Base-by-base conservation (phyloP, 2,329 filamentous ascomycete species). In the Incumbomyces delicatus region DNA sequence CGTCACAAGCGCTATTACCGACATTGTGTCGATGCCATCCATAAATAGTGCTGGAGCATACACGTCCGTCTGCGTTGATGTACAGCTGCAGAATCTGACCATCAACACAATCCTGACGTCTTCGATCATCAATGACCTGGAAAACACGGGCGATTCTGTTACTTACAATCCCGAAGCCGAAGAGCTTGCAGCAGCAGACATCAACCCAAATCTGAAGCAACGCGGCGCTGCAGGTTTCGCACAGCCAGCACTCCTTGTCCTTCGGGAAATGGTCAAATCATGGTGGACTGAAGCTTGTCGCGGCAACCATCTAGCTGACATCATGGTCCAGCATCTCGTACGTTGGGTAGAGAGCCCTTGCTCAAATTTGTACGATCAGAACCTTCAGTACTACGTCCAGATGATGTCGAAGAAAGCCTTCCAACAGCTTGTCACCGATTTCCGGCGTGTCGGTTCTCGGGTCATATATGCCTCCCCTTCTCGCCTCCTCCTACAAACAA, bases 51-150 rank as follows among this genome's bases (percentile, higher is more conserved):
- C 90, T 0, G 90, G 89, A 34, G 94, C 90, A 0, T 98, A 94
- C 63, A 85, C 89, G 1, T 95, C 90, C 0, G 92, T 98, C 2
- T 98, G 92, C 61, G 92, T 98, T 52, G 92, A 99, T 57, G 68
- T 99, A 12, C 87, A 94, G 52, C 80, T 98, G 41, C 85, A 89
- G 38, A 98, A 98, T 60, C 75, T 99, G 12, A 85, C 88, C 3
- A 96, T 98, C 68, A 98, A 98, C 67, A 98, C 94, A 0, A 94
- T 99, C 40, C 73, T 99, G 14, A 95, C 92, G 0, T 95, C 90
- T 0, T 94, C 92, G 0, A 77, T 99, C 8, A 89, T 98, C 72
- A 96, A 95, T 58, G 92, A 96, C 55, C 80, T 94, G 1, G 92
- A 98, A 61, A 90, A 90, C 1, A 81, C 55, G 2, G 49, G 83